Base-by-base conservation (phyloP, 1,139 yeast species). In the Geotrichum restrictum region DNA sequence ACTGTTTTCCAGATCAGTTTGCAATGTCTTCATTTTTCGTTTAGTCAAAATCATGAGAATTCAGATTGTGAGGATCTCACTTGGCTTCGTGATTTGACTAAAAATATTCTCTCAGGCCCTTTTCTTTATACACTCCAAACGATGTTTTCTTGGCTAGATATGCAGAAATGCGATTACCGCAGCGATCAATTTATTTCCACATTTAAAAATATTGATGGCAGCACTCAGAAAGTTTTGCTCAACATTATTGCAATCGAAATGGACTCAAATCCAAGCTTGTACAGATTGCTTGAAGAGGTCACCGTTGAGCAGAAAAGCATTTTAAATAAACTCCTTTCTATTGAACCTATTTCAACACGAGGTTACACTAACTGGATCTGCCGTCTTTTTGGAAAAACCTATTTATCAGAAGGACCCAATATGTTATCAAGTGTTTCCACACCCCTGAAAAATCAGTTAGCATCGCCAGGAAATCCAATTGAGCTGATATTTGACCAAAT, bases 341-440 rank as follows among this genome's bases (percentile, higher is more conserved):
- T 45, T 13, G 41, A 51, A n/a, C 29, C 48, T n/a, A 22, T 41
- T 18, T n/a, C 31, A 13, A 45, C 51, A 16, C 44, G 34, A 24
- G 54, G 50, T 8, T 51, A 42, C 29, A 43, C 45, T 10, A 33
- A 29, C n/a, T 51, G 54, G 54, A 36, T 51, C 3, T 47, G 48
- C 14, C 36, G 51, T 11, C 33, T 38, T 11, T 32, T 51, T n/a
- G 54, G 54, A 7, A 40, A 38, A n/a, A 31, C 21, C 6, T 47
- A 37, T 39, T 51, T 41, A 6, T 27, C 41, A 4, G 44, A 34
- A 18, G 51, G 54, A 4, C 40, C 24, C 37, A 22, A 4, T 1
- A 24, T 29, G 11, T 10, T 10, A 13, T 11, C 19, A 11, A 19
- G 10, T 3, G n/a, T 34, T 3, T 22, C 13, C 2, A 21, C 16